These are phyloP conservation scores for Salix koriyanagi DNA, from an alignment of 345 rosid species.

Conservation along the genomic window DNA sequence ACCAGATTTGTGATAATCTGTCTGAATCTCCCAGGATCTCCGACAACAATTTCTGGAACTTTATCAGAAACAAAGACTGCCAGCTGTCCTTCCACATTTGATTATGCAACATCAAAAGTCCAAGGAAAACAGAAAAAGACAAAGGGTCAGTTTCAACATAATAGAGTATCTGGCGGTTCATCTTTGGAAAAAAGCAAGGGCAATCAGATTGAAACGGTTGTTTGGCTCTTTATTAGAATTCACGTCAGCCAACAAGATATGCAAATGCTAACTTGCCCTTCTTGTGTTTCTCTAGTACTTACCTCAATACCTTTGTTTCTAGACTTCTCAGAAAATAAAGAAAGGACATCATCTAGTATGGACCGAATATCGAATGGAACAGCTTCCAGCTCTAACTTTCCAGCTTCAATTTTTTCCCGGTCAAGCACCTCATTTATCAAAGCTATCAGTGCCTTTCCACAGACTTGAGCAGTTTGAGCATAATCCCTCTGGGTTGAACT, in stretches of 20 bases:
- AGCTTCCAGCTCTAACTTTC: constrained; percentile 80
- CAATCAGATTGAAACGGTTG: background rate
- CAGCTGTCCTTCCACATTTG: constrained; percentile 52
- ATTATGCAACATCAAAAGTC: constrained; percentile 4
- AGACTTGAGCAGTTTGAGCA: constrained; percentile 91
- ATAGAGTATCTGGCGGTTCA: background rate
- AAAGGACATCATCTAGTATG: constrained; percentile 92
- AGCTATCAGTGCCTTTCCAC: constrained; percentile 92
- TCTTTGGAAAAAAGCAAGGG: background rate
- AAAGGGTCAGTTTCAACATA: constrained; percentile 15
- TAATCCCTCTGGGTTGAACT: constrained; percentile 87
- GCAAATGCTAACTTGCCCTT: background rate
- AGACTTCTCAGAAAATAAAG: constrained; percentile 90
- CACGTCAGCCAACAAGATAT: background rate
- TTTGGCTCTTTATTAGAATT: background rate
- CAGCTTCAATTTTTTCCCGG: constrained; percentile 96
- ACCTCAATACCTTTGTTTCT: constrained; percentile 91
- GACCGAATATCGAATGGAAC: constrained; percentile 77
- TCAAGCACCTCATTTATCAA: constrained; percentile 97
- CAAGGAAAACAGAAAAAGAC: background rate
- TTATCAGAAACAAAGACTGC: constrained; percentile 83
- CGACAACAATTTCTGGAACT: constrained; percentile 79
- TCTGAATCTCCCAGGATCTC: constrained; percentile 96
- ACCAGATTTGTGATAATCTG: constrained; percentile 94
- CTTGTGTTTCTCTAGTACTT: constrained; percentile 7